phyloP scores from a whole-genome alignment of 148 eudicot species.

The Pharnaceum exiguum region DNA sequence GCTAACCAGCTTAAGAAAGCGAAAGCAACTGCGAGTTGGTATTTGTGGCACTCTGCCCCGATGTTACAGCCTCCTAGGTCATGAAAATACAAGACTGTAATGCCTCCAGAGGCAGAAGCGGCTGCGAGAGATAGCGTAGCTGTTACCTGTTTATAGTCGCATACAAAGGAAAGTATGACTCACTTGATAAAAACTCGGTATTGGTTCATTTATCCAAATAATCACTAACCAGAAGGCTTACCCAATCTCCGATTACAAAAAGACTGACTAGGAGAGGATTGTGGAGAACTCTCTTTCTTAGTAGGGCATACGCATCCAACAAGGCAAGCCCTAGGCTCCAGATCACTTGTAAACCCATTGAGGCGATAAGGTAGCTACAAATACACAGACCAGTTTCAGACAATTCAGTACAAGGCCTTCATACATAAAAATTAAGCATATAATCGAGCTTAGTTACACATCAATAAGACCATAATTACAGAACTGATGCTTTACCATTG shows the following conservation, averaged over 20 bases:
- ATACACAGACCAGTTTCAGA: conserved; percentile 7
- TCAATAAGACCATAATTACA: neutral
- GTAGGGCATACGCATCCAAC: conserved; percentile 64
- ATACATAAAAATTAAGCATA: neutral
- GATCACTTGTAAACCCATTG: conserved; percentile 68
- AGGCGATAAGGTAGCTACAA: conserved; percentile 66
- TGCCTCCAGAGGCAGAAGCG: conserved; percentile 64
- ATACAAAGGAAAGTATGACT: too few relatives aligned
- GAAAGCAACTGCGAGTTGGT: conserved; percentile 52
- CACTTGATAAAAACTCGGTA: neutral
- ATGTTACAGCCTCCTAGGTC: conserved; percentile 41
- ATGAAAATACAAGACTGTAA: conserved; percentile 45
- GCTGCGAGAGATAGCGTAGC: conserved; percentile 75
- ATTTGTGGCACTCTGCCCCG: conserved; percentile 47
- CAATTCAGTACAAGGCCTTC: neutral
- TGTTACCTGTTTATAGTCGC: conserved; percentile 48
- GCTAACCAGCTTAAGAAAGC: conserved; percentile 70
- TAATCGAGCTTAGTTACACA: neutral
- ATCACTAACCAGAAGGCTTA: conserved; percentile 7
- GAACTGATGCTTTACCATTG: too few relatives aligned
- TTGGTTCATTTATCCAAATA: neutral
- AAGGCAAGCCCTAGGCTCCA: conserved; percentile 67
- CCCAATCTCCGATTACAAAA: conserved; percentile 80
- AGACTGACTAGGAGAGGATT: conserved; percentile 53
- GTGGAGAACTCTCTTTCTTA: conserved; percentile 39